Evolutionary conservation across 768 basidiomycete species (phyloP).

Genomic region (Hygrocybe punicea): DNA sequence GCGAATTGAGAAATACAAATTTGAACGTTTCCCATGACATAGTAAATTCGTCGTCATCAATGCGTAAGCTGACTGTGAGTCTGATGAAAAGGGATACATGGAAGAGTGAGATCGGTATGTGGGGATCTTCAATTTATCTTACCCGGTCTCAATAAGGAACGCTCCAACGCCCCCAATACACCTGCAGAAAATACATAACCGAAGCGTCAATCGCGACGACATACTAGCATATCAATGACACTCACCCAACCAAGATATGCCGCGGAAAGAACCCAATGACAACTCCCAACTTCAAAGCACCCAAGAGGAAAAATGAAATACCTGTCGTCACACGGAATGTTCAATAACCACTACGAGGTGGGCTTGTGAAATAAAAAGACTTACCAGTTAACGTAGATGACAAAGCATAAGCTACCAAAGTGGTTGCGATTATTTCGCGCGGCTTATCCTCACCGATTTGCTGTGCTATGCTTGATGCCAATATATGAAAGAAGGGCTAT

Average conservation of each 20-base stretch:
- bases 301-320: slow-evolving; percentile 81
- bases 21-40: slow-evolving; percentile 63
- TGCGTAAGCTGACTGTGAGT: slow-evolving; percentile 78
- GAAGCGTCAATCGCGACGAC: not conserved
- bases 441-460: slow-evolving; percentile 70
- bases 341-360: slow-evolving; percentile 3
- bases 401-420: slow-evolving; percentile 82
- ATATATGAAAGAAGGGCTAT: slow-evolving; percentile 93
- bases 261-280: slow-evolving; percentile 95
- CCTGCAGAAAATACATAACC: slow-evolving; percentile 20
- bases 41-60: slow-evolving; percentile 74
- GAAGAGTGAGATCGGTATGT: not conserved
- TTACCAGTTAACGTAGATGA: slow-evolving; percentile 83
- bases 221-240: slow-evolving; percentile 7
- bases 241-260: slow-evolving; percentile 91
- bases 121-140: slow-evolving; percentile 14
- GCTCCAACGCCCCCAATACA: slow-evolving; percentile 96
- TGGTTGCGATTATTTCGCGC: slow-evolving; percentile 81
- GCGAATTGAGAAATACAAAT: slow-evolving; percentile 60
- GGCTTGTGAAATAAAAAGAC: not conserved
- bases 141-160: slow-evolving; percentile 90
- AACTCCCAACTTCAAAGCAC: slow-evolving; percentile 75
- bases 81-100: slow-evolving; percentile 33
- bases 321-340: slow-evolving; percentile 38
- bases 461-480: slow-evolving; percentile 70